Evolutionary conservation across 805 yeast species (phyloP), one percentile per base, ranked within the genome.

Genomic region (Clavispora phyllophila): DNA sequence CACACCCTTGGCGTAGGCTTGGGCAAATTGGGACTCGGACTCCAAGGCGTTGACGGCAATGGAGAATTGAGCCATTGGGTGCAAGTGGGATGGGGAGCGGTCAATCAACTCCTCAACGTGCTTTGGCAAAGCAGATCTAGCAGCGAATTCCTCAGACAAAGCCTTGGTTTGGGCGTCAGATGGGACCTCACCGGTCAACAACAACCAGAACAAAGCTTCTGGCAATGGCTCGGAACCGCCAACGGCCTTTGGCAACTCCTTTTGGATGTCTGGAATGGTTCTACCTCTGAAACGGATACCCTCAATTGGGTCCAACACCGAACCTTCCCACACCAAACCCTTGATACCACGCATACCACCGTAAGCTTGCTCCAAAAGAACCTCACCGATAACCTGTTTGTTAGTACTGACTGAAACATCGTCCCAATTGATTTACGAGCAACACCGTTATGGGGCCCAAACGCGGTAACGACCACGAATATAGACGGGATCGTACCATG

Each of bases 331-430:
- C 43, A 83, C 79, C 60, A 85, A 71, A 40, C 84, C 78, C 60
- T 76, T 76, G 61, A 81, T 75, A 41, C 90, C 90, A 60, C 91
- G 75, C 91, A 85, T 85, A 48, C 93, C 91, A 53, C 90, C 90
- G 57, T 70, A 70, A 13, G 60, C 56, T 54, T 32, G 57, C 45
- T 31, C 65, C 67, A 34, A 48, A 36, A 35, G 54, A 49, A 70
- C 75, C 58, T 70, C 74, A 47, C 75, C 75, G 49, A 70, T 69
- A 29, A 70, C 69, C 69, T 63, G 39, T 24, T 33, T 19, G 51
- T 47, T 41, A 51, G 50, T 45, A 43, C 33, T 9, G 13, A 17
- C 31, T 14, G 12, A 13, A 25, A 25, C 2, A 25, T 6, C 5
- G 28, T 6, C 13, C 5, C 14, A 3, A 25, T 6, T 12, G 28